phyloP scores from a whole-genome alignment of 306 rosid species.

The Cicer chorassanicum region DNA sequence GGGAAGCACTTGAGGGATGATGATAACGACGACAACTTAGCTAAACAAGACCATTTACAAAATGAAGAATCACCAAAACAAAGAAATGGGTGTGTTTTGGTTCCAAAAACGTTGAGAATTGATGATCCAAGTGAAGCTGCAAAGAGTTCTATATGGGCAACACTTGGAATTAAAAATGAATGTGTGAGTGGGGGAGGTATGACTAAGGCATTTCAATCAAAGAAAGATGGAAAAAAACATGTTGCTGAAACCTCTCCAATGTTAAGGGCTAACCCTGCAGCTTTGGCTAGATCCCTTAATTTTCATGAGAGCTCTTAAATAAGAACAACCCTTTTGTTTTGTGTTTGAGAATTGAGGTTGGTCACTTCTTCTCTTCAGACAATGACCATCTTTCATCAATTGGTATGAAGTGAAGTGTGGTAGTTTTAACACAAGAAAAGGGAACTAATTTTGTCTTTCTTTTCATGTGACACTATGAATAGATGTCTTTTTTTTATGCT shows the following conservation, averaged over 20 bases:
- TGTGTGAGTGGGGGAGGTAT: conserved; percentile 55
- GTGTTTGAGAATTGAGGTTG: conserved; percentile 33
- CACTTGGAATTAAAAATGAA: conserved; percentile 85
- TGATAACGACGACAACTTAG: not conserved
- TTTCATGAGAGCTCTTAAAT: conserved; percentile 74
- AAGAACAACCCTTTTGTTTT: conserved; percentile 5
- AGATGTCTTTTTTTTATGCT: conserved; percentile 46
- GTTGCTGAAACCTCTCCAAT: conserved; percentile 56
- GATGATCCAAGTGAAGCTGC: conserved; percentile 89
- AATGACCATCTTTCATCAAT: conserved; percentile 50
- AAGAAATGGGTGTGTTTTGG: conserved; percentile 68
- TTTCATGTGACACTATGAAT: conserved; percentile 49
- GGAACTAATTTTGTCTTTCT: conserved; percentile 55
- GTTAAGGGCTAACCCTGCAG: conserved; percentile 90
- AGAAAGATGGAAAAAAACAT: conserved; percentile 55
- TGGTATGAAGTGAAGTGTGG: conserved; percentile 38
- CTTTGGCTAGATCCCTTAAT: conserved; percentile 79
- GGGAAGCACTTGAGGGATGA: conserved; percentile 82
- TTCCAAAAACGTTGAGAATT: conserved; percentile 83
- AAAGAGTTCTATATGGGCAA: conserved; percentile 91
- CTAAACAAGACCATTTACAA: conserved; percentile 42
- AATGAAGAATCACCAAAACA: conserved; percentile 55
- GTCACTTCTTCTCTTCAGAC: conserved; percentile 45
- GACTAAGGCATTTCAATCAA: conserved; percentile 70
- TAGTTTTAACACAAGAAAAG: conserved; percentile 41